Evolutionary conservation across 1,284 basidiomycete species (phyloP).

Genomic region (Sporisorium graminicola): DNA sequence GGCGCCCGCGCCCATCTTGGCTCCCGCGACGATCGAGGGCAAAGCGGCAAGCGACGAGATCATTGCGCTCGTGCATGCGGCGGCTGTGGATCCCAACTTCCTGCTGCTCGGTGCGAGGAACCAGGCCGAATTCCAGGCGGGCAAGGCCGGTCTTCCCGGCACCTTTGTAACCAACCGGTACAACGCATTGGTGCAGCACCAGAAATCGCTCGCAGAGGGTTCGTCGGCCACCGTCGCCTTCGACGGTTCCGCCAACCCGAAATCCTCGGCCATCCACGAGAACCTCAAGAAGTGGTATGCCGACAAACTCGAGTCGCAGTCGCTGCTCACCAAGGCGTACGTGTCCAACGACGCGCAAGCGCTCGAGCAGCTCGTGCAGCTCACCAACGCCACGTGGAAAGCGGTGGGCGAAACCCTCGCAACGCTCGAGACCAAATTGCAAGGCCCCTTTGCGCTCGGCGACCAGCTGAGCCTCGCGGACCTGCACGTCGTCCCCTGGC

Average conservation of each 20-base stretch:
- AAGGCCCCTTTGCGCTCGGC: constrained; percentile 81
- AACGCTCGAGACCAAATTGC: constrained; percentile 75
- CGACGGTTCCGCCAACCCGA: constrained; percentile 70
- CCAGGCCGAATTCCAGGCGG: constrained; percentile 67
- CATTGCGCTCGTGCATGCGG: constrained; percentile 77
- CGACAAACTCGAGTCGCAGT: constrained; percentile 70
- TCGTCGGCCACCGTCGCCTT: constrained; percentile 73
- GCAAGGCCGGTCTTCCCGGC: constrained; percentile 68
- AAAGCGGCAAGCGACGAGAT: constrained; percentile 75
- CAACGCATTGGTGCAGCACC: constrained; percentile 74
- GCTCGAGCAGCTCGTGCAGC: constrained; percentile 67
- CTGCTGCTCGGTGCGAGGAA: constrained; percentile 69
- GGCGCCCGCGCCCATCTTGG: constrained; percentile 81
- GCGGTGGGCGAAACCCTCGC: constrained; percentile 72
- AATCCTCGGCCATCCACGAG: constrained; percentile 40
- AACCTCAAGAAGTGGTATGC: constrained; percentile 70
- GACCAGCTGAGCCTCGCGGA: constrained; percentile 82
- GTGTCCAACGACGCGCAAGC: constrained; percentile 29
- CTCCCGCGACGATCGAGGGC: constrained; percentile 84
- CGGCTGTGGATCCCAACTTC: constrained; percentile 72
- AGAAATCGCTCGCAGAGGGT: constrained; percentile 73
- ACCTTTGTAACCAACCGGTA: constrained; percentile 71
- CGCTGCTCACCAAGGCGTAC: constrained; percentile 70
- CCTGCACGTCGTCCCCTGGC: constrained; percentile 82
- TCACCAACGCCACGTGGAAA: constrained; percentile 72